Conservation (phyloP, 176 grass and related monocot genomes). For the Triticum monococcum region DNA sequence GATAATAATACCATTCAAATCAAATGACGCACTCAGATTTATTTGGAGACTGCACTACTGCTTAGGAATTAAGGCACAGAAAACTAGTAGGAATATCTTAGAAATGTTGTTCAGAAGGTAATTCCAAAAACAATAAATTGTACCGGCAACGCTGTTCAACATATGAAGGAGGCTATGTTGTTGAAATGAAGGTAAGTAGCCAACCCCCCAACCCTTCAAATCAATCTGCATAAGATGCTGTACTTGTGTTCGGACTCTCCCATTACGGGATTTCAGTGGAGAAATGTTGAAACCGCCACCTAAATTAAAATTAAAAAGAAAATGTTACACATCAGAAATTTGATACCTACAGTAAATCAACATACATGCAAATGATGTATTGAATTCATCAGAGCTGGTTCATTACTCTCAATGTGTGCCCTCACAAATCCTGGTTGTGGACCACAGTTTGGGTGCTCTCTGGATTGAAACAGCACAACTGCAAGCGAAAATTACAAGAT, state of each 20-base stretch:
- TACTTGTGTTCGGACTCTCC: slow-evolving; percentile 85
- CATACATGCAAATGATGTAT: slow-evolving; percentile 8
- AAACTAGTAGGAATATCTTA: slow-evolving; percentile 6
- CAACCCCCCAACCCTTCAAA: slow-evolving; percentile 89
- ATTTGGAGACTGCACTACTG: neutral
- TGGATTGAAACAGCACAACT: slow-evolving; percentile 97
- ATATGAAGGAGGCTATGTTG: slow-evolving; percentile 97
- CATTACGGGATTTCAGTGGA: slow-evolving; percentile 77
- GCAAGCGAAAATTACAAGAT: slow-evolving; percentile 36
- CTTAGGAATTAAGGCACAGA: neutral
- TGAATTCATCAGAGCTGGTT: slow-evolving; percentile 15
- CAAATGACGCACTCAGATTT: neutral
- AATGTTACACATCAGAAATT: neutral
- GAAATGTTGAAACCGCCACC: slow-evolving; percentile 89
- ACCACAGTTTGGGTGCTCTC: slow-evolving; percentile 93
- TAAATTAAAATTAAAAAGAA: slow-evolving; percentile 24
- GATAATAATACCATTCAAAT: neutral
- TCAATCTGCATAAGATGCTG: slow-evolving; percentile 99
- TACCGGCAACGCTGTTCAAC: slow-evolving; percentile 97
- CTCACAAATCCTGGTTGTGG: slow-evolving; percentile 97
- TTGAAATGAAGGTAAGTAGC: slow-evolving; percentile 88
- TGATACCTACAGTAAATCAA: slow-evolving; percentile 11
- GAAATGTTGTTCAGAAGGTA: slow-evolving; percentile 2
- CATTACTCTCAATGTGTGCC: slow-evolving; percentile 91
- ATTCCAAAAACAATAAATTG: neutral